Base-by-base conservation (phyloP, 345 rosid species). In the Citrus cavaleriei region DNA sequence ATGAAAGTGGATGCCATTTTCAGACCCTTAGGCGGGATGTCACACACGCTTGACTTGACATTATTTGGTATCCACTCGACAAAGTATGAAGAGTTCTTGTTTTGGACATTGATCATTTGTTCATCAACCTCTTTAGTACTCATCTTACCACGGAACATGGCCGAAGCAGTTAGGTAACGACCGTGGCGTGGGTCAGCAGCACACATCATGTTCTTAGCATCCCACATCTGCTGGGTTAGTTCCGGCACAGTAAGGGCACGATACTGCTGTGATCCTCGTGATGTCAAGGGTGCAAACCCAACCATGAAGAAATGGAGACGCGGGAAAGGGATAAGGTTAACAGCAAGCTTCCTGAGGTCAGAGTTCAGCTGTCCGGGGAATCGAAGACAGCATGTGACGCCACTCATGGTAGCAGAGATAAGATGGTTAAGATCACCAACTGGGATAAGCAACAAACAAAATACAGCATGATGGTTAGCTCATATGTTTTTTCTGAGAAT, bases 271-370 rank as follows among this genome's bases (percentile, higher is more conserved):
- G 83, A 81, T 58, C 83, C 83, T 72, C 83, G 71, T 24, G 83
- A 81, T 70, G 83, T 81, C 72, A 81, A 54, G 37, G 83, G 83
- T 72, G 80, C 83, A 40, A 81, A 81, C 10, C 83, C 83, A 65
- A 81, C 83, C 83, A 81, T 81, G 80, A 81, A 81, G 80, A 81
- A 81, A 75, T 81, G 83, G 66, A 81, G 80, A 64, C 83, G 83
- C 18, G 83, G 83, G 77, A 81, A 81, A 22, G 83, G 83, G 66
- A 81, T 81, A 57, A 81, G 83, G 42, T 81, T 81, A 22, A 81
- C 83, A 2, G 83, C 83, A 65, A 81, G 83, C 83, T 81, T 81
- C 71, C 83, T 63, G 27, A 81, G 83, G 60, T 81, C 83, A 22
- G 83, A 81, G 83, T 81, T 81, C 40, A 81, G 77, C 80, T 81